Evolutionary conservation across 2,329 filamentous ascomycete species (phyloP), one percentile per base, ranked within the genome.

Genomic region (Colletotrichum sublineola): DNA sequence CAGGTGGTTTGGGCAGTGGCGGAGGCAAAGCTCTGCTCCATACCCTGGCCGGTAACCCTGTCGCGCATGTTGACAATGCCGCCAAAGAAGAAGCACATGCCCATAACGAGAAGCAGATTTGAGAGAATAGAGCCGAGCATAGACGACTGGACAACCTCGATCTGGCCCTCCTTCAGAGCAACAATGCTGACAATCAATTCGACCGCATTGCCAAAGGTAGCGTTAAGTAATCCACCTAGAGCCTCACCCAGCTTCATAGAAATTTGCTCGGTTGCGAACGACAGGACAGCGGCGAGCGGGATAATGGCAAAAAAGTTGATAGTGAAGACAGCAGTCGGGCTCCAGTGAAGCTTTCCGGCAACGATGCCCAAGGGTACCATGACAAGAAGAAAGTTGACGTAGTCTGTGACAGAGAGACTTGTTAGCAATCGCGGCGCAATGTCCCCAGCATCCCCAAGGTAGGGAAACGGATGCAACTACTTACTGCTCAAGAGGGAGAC

Each of bases 101-200:
- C 92, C 79, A 95, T 88, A 58, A 95, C 96, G 31, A 98, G 90
- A 9, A 98, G 88, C 75, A 98, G 92, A 82, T 98, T 98, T 75
- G 96, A 98, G 50, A 98, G 87, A 77, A 98, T 97, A 78, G 94
- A 97, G 60, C 96, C 96, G 44, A 98, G 91, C 95, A 98, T 98
- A 75, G 94, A 97, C 29, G 96, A 93, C 84, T 98, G 96, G n/a
- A 98, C 96, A 75, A 98, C 95, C 77, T 96, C 92, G 79, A 98
- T 97, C 83, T 98, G 93, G 74, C 91, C 90, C 77, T 96, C 91
- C 75, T 87, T 90, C 57, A 99, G 88, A 24, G 96, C 96, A 75
- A 98, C 93, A 77, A 98, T 96, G 81, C 94, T 97, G 80, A 97
- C 93, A 83, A 94, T 94, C 75, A 95, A 82, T 80, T 95, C 93